Evolutionary conservation across 2,329 filamentous ascomycete genomes (phyloP).

Genomic region (Daldinia sp.): DNA sequence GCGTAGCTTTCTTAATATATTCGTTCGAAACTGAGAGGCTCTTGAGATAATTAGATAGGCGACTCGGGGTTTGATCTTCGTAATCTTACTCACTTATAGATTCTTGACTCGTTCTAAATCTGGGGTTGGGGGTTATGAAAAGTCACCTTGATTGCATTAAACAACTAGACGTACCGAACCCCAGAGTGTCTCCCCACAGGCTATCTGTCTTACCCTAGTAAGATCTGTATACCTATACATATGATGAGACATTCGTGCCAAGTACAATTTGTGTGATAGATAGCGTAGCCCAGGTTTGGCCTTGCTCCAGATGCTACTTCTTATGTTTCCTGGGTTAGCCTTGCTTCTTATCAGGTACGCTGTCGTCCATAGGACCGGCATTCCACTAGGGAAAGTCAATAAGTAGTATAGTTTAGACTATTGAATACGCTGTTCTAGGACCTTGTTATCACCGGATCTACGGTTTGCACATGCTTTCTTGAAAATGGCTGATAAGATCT

Average conservation of each 20-base stretch:
- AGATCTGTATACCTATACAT: constrained; percentile 13
- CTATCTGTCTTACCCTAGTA: constrained; percentile 30
- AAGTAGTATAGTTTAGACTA: constrained; percentile 6
- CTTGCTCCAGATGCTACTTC: constrained; percentile 15
- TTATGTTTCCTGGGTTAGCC: constrained; percentile 10
- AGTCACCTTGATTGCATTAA: constrained; percentile 28
- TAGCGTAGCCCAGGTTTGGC: constrained; percentile 5
- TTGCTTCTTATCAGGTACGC: constrained; percentile 23
- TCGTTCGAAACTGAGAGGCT: not conserved
- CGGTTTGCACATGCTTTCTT: constrained; percentile 23
- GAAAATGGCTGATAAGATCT: constrained; percentile 13
- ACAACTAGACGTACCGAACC: constrained; percentile 35
- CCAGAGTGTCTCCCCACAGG: constrained; percentile 41
- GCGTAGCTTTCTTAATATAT: constrained; percentile 9
- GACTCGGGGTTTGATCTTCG: constrained; percentile 22
- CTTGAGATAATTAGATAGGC: not conserved
- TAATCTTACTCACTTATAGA: constrained; percentile 15
- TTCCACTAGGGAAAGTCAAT: constrained; percentile 7
- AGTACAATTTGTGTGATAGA: constrained; percentile 8
- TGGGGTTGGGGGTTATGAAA: constrained; percentile 41
- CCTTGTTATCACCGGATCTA: constrained; percentile 11
- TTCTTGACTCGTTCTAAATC: constrained; percentile 35
- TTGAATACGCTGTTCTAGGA: not conserved
- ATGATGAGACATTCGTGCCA: constrained; percentile 15
- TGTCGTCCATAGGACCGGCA: constrained; percentile 18